phyloP scores from a whole-genome alignment of 2,329 filamentous ascomycete genomes.

The Arthrobotrys sinensis region DNA sequence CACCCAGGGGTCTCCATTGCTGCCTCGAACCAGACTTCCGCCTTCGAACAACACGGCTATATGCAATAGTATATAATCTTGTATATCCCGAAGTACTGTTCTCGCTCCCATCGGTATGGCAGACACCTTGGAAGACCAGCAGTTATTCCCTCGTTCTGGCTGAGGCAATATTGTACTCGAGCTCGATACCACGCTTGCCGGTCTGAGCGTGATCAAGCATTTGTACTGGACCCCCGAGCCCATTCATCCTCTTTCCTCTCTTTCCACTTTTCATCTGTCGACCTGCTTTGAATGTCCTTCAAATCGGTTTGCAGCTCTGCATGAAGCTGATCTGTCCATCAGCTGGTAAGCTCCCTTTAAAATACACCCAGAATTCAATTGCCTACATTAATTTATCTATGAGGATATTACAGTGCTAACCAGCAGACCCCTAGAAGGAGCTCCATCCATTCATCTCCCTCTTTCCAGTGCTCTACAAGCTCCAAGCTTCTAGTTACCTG shows the following conservation, averaged over 20 bases:
- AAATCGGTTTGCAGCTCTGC: constrained; percentile 4
- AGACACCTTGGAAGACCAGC: not conserved
- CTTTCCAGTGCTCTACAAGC: constrained; percentile 5
- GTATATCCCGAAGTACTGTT: not conserved
- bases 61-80: too few species aligned
- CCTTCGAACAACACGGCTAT: too few species aligned
- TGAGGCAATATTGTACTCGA: constrained; percentile 7
- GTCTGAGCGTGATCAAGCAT: not conserved
- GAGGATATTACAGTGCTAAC: not conserved
- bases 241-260: not conserved
- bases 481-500: constrained; percentile 8
- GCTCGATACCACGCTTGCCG: not conserved
- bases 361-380: not conserved
- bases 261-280: not conserved
- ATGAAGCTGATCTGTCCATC: not conserved
- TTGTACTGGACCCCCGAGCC: too few species aligned
- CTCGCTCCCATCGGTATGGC: not conserved
- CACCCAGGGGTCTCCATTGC: too few species aligned
- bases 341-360: not conserved
- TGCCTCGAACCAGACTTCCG: too few species aligned
- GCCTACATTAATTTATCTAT: too few species aligned
- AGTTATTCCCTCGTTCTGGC: not conserved
- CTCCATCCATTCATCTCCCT: constrained; percentile 10
- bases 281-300: not conserved
- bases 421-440: not conserved